Percentiles rank a stretch among this genome's conserved stretches.
Evolutionary conservation across 805 yeast genomes (phyloP).

Genomic region (Wickerhamomyces rabaulensis): DNA sequence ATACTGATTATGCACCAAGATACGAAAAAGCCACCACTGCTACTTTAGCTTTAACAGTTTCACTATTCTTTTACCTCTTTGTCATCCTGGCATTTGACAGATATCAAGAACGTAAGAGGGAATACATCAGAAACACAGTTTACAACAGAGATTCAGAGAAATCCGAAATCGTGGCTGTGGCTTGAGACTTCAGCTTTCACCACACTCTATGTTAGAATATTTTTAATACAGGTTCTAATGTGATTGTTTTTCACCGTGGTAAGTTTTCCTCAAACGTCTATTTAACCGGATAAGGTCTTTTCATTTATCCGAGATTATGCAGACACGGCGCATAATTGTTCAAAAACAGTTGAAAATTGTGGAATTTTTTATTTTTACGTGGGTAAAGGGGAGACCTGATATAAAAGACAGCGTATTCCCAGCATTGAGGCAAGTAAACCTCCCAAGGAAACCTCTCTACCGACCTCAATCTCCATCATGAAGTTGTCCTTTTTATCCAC

Average conservation of each 20-base stretch:
- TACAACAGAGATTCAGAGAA: background rate
- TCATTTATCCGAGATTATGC: background rate
- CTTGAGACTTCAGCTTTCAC: background rate
- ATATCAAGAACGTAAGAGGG: slow-evolving; percentile 18
- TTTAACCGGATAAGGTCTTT: background rate
- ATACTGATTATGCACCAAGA: slow-evolving; percentile 17
- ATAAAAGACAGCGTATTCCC: too few relatives aligned
- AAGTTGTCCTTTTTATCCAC: background rate
- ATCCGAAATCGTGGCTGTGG: background rate
- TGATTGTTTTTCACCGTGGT: too few relatives aligned
- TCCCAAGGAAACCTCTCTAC: too few relatives aligned
- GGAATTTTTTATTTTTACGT: background rate
- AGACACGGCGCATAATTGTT: background rate
- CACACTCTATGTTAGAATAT: too few relatives aligned
- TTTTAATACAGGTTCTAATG: too few relatives aligned
- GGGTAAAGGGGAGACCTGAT: background rate
- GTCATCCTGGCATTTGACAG: slow-evolving; percentile 16
- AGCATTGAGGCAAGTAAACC: too few relatives aligned
- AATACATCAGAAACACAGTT: slow-evolving; percentile 3
- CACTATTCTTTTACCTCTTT: slow-evolving; percentile 11
- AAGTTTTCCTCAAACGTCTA: background rate
- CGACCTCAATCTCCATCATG: background rate
- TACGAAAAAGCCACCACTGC: slow-evolving; percentile 14
- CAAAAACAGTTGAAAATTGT: background rate
- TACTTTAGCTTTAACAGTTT: slow-evolving; percentile 6